Evolutionary conservation across 139 green algal genomes (phyloP), one percentile per base, ranked within the genome.

Genomic region (Coelastrella sp.): DNA sequence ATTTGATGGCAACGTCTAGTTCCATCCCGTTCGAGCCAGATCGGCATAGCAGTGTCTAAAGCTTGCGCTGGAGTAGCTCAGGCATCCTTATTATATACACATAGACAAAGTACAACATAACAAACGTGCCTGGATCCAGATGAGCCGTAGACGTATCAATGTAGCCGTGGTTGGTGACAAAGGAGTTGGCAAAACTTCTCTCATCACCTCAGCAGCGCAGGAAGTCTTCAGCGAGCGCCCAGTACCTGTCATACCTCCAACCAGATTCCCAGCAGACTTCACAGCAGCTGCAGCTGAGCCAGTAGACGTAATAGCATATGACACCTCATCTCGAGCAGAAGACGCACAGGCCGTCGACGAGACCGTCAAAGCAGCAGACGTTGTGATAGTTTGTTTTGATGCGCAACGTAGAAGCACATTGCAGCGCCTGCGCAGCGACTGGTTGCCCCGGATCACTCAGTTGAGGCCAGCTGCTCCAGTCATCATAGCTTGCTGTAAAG

Each of bases 181-280:
- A 8, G 90, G 90, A 17, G 95, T 96, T 11, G 95, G 95, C 50
- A 98, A 98, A 81, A 96, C 93, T n/a, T 94, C 88, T 5, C 85
- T 98, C 5, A 96, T 98, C 69, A 91, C 89, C 2, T 90, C 93
- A 6, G 92, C 93, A 25, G 95, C 92, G 0, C 69, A 75, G 38
- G 95, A 98, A 68, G 90, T 90, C 6, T 98, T 97, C 75, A 91
- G 93, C 17, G 93, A 97, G 13, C 64, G 83, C 35, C 88, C 92
- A 15, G 88, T 89, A 32, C 91, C 93, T 7, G 88, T 94, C 6
- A 86, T 97, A 48, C 95, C 95, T 45, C 90, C 92, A 2, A 94
- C 95, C 0, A 69, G 88, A 13, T 85, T 98, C n/a, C 93, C 93
- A 2, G 81, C 91, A 21, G 89, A 96, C 25, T 85, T 90, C n/a